Percentiles rank a stretch among this genome's conserved stretches.
Evolutionary conservation across 805 yeast species (phyloP).

Genomic region (Candida quercuum): DNA sequence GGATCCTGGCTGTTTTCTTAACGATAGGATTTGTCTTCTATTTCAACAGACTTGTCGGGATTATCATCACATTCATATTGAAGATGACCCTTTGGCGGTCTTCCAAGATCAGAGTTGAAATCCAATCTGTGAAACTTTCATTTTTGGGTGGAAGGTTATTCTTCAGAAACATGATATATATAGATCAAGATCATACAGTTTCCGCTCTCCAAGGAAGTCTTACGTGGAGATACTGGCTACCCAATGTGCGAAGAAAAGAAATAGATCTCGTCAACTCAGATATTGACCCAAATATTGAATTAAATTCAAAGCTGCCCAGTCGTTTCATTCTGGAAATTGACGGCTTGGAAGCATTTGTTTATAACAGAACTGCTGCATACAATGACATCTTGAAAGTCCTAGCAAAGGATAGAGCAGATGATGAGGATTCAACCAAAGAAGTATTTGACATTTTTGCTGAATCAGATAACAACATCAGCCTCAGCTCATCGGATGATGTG

Average conservation of each 20-base stretch:
- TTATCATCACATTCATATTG: conserved; percentile 43
- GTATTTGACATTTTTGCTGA: conserved; percentile 7
- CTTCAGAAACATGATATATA: conserved; percentile 67
- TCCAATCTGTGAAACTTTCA: conserved; percentile 74
- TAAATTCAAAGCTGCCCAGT: conserved; percentile 48
- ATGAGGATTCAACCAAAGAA: conserved; percentile 12
- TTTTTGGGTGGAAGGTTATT: conserved; percentile 78
- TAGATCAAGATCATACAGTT: conserved; percentile 69
- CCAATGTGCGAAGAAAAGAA: conserved; percentile 28
- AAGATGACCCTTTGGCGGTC: conserved; percentile 60
- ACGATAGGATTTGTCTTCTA: conserved; percentile 66
- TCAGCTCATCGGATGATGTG: conserved; percentile 4
- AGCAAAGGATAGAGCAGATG: conserved; percentile 12
- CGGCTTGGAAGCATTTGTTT: conserved; percentile 80
- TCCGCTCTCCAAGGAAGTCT: conserved; percentile 66
- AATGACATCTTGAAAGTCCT: conserved; percentile 49
- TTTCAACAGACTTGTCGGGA: conserved; percentile 68
- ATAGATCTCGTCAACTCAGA: conserved; percentile 12
- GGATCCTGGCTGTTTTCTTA: conserved; percentile 65
- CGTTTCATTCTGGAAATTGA: conserved; percentile 54
- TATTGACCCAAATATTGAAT: conserved; percentile 18
- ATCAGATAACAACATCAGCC: conserved; percentile 12
- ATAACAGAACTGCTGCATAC: conserved; percentile 76
- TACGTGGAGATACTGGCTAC: conserved; percentile 91
- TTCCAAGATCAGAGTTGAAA: conserved; percentile 49